These are phyloP conservation scores for Gaultheria prostrata DNA, from an alignment of 148 eudicot species.

Conservation along the genomic window DNA sequence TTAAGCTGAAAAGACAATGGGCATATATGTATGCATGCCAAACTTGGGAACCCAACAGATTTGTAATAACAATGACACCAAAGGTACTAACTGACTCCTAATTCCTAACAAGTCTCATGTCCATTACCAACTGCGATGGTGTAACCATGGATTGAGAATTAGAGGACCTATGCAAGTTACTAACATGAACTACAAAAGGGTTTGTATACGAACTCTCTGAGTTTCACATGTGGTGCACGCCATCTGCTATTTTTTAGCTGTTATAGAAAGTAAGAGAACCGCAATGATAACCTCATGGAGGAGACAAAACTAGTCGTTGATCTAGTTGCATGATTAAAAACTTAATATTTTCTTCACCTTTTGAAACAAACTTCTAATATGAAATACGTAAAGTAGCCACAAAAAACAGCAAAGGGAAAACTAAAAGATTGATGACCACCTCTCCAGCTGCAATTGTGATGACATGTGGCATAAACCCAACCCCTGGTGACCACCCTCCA, in stretches of 20 bases:
- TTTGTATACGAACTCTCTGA: not conserved
- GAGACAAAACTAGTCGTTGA: not conserved
- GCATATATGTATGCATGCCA: not conserved
- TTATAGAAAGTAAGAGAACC: not conserved
- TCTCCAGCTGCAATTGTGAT: constrained; percentile 77
- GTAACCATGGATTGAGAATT: not conserved
- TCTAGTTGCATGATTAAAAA: constrained; percentile 6
- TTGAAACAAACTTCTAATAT: not conserved
- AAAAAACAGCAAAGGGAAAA: not conserved
- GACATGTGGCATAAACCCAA: constrained; percentile 73
- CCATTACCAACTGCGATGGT: not conserved
- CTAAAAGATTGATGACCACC: constrained; percentile 30
- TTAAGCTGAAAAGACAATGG: not conserved
- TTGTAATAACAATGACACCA: not conserved
- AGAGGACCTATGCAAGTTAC: constrained; percentile 2
- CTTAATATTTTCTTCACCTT: not conserved
- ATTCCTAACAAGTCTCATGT: not conserved
- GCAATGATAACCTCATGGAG: not conserved
- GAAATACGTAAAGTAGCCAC: not conserved
- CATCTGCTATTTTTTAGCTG: not conserved
- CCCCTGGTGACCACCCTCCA: constrained; percentile 31
- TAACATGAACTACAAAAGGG: not conserved
- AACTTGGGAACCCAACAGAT: not conserved
- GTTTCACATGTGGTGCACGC: not conserved
- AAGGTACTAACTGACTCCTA: not conserved